Conservation (phyloP, 371 early-diverging fungal species). For the Mucor ambiguus region DNA sequence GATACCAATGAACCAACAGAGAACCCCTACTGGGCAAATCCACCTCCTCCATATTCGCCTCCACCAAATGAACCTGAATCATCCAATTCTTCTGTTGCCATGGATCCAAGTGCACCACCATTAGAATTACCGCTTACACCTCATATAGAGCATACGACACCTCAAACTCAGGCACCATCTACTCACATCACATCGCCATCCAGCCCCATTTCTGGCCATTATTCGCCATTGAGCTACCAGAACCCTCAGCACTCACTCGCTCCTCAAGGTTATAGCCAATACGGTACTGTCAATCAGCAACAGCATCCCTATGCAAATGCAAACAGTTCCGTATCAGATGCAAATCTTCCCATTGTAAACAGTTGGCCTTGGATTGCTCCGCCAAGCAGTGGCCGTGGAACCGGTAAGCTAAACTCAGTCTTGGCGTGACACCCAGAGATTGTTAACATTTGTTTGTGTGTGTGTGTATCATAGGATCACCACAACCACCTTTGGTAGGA, state of each 20-base stretch:
- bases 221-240: background rate
- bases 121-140: background rate
- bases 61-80: background rate
- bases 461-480: background rate
- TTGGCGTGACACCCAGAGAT: constrained; percentile 7
- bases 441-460: background rate
- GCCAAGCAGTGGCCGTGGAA: background rate
- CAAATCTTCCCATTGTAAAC: background rate
- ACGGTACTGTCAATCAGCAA: background rate
- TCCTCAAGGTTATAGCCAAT: background rate
- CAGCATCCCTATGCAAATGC: background rate
- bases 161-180: background rate
- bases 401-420: background rate
- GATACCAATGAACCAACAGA: background rate
- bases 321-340: background rate
- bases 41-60: constrained; percentile 8
- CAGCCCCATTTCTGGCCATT: background rate
- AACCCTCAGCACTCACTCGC: background rate
- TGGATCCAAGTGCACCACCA: constrained; percentile 8
- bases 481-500: background rate
- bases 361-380: constrained; percentile 6
- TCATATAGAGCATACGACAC: background rate
- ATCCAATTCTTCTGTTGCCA: background rate
- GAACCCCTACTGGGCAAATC: constrained; percentile 1
- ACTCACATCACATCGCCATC: background rate